Conservation (phyloP, 2,329 filamentous ascomycete genomes). For the Cryphonectria naterciae region DNA sequence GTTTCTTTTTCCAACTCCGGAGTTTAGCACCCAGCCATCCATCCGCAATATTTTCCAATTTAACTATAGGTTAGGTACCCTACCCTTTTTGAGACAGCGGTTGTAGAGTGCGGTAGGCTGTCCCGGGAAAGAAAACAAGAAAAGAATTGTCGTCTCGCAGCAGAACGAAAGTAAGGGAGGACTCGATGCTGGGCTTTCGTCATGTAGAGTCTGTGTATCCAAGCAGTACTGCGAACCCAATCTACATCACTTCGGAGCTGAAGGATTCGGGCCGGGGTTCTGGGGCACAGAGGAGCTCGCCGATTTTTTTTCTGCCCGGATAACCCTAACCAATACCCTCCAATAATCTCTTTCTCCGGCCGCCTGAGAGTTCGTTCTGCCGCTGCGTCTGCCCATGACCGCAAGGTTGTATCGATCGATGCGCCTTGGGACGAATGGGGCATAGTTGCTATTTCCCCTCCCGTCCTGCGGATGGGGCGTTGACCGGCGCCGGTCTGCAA, state of each 20-base stretch:
- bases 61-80: not conserved
- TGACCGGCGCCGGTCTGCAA: conserved; percentile 10
- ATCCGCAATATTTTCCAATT: not conserved
- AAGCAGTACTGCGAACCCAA: not conserved
- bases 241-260: not conserved
- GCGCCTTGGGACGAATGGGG: not conserved
- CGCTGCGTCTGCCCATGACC: not conserved
- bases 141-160: not conserved
- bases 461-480: not conserved
- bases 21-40: not conserved
- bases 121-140: not conserved
- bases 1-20: not conserved
- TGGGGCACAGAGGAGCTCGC: not conserved
- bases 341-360: not conserved
- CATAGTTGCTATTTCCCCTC: not conserved
- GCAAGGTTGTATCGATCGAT: not conserved
- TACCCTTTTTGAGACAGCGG: not conserved
- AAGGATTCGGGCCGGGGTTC: not conserved
- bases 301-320: not conserved
- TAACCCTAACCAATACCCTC: not conserved
- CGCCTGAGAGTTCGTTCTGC: not conserved
- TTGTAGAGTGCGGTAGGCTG: not conserved
- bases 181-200: not conserved
- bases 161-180: conserved; percentile 1
- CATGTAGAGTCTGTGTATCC: not conserved